phyloP scores from a whole-genome alignment of 2,329 filamentous ascomycete species.

The Phialophora tarda region DNA sequence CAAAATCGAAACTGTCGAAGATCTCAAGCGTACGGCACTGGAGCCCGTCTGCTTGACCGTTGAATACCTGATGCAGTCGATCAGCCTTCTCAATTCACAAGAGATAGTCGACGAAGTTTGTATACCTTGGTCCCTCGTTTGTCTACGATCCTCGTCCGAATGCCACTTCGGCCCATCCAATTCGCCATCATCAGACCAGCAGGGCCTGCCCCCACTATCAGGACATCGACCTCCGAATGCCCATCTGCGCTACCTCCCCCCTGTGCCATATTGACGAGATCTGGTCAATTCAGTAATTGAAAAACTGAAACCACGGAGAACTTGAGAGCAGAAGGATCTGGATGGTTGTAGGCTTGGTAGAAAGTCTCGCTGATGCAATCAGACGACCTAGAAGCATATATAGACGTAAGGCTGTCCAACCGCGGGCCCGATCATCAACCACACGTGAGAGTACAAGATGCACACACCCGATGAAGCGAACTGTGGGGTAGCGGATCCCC shows the following conservation, averaged over 20 bases:
- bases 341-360: neutral
- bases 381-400: neutral
- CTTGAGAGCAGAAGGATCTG: neutral
- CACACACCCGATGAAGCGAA: neutral
- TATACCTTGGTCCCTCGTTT: slow-evolving; percentile 47
- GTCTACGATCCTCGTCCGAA: slow-evolving; percentile 58
- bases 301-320: neutral
- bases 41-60: slow-evolving; percentile 60
- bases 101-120: neutral
- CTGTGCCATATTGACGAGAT: slow-evolving; percentile 11
- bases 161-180: slow-evolving; percentile 57
- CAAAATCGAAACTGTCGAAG: slow-evolving; percentile 74
- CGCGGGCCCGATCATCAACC: neutral
- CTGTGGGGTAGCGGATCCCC: slow-evolving; percentile 15
- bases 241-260: neutral
- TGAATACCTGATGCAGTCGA: slow-evolving; percentile 35
- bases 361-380: neutral
- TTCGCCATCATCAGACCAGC: slow-evolving; percentile 54
- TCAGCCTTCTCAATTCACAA: neutral
- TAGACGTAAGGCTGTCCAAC: neutral
- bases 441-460: neutral
- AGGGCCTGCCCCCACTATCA: slow-evolving; percentile 60
- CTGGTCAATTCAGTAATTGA: neutral
- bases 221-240: slow-evolving; percentile 49
- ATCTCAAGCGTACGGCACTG: slow-evolving; percentile 73